Evolutionary conservation across 768 basidiomycete species (phyloP).

Genomic region (Suillus ampliporus): DNA sequence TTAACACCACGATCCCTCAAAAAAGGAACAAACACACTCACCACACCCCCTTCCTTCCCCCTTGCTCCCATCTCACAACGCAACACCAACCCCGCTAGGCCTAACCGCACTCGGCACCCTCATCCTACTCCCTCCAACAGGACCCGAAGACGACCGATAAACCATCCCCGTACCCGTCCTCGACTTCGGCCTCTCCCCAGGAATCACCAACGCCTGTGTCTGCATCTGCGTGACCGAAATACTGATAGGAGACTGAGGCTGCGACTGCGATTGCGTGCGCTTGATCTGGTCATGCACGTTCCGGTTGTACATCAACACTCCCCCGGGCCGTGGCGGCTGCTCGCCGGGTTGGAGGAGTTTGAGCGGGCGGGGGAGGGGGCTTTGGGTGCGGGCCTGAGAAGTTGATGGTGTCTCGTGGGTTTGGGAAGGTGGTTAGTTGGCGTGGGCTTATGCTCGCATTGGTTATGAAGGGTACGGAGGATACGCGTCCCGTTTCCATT

Average conservation of each 20-base stretch:
- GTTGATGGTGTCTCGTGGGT: constrained; percentile 1
- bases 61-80: neutral
- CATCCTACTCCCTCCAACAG: constrained; percentile 42
- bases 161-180: constrained; percentile 75
- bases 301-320: constrained; percentile 37
- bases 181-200: constrained; percentile 50
- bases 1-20: neutral
- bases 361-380: constrained; percentile 31
- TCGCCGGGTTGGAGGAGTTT: constrained; percentile 33
- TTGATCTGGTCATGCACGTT: constrained; percentile 43
- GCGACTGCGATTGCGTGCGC: constrained; percentile 20
- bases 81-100: constrained; percentile 6
- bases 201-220: constrained; percentile 27
- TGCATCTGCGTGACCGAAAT: too few species aligned
- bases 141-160: constrained; percentile 44
- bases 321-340: constrained; percentile 28
- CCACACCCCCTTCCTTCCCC: too few species aligned
- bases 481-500: neutral
- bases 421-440: constrained; percentile 7
- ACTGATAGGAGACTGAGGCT: constrained; percentile 21
- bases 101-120: constrained; percentile 32
- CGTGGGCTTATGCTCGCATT: too few species aligned
- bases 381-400: constrained; percentile 10
- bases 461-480: constrained; percentile 14
- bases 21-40: neutral